Conservation (phyloP, 495 filamentous ascomycete species). For the Lindgomyces ingoldianus region DNA sequence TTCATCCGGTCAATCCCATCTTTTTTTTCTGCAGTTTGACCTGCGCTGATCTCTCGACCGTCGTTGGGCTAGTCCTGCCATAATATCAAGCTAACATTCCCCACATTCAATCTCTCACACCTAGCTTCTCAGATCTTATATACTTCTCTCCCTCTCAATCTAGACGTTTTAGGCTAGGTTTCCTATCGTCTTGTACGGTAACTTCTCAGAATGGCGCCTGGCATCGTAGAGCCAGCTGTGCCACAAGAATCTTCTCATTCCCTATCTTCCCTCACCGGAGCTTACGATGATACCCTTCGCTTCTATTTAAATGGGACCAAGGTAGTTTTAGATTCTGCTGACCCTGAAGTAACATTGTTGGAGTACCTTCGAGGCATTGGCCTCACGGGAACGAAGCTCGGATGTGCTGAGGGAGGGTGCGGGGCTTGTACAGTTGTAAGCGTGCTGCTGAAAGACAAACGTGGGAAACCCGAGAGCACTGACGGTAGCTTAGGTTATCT, state of each 20-base stretch:
- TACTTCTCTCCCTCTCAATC: neutral
- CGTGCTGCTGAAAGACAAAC: slow-evolving; percentile 13
- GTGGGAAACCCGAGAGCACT: no score
- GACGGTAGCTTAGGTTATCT: slow-evolving; percentile 63
- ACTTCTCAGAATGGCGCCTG: slow-evolving; percentile 58
- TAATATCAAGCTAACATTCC: neutral
- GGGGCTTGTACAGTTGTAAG: slow-evolving; percentile 92
- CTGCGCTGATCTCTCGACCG: neutral
- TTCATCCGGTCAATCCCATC: neutral
- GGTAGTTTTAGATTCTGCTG: slow-evolving; percentile 71
- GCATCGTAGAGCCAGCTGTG: slow-evolving; percentile 56
- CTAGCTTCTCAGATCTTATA: neutral
- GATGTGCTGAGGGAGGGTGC: slow-evolving; percentile 93
- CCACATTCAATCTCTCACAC: neutral
- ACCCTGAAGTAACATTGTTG: slow-evolving; percentile 89
- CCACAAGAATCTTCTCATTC: slow-evolving; percentile 48
- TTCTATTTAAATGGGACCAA: slow-evolving; percentile 98
- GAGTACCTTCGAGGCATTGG: slow-evolving; percentile 91
- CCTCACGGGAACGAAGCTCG: slow-evolving; percentile 65
- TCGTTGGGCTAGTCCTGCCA: neutral
- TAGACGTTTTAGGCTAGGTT: neutral
- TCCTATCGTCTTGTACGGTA: neutral
- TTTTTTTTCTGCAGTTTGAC: neutral
- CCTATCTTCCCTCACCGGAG: slow-evolving; percentile 59
- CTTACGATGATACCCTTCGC: slow-evolving; percentile 61